phyloP scores from a whole-genome alignment of 495 filamentous ascomycete species.

The Penicillium bialowiezense region DNA sequence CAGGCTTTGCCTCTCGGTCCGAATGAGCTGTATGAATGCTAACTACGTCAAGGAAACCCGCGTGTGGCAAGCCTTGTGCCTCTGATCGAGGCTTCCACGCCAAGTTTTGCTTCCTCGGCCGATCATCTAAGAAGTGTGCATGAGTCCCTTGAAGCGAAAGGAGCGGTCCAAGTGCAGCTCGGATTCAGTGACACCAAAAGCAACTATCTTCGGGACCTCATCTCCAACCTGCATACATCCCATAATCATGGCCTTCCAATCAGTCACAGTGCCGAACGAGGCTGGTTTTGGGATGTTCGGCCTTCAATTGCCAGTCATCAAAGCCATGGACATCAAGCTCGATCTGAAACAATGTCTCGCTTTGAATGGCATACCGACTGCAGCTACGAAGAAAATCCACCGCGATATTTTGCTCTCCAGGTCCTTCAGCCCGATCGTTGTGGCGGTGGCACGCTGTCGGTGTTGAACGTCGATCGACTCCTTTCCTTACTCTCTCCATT shows the following conservation, averaged over 20 bases:
- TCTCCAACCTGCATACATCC: slow-evolving; percentile 24
- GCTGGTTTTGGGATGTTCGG: slow-evolving; percentile 38
- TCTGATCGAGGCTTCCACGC: no score
- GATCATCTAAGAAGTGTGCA: neutral
- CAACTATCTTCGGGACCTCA: slow-evolving; percentile 24
- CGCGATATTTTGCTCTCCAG: slow-evolving; percentile 39
- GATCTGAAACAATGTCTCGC: slow-evolving; percentile 32
- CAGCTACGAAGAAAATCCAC: slow-evolving; percentile 35
- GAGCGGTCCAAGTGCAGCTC: slow-evolving; percentile 26
- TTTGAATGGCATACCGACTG: slow-evolving; percentile 48
- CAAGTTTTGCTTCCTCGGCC: no score
- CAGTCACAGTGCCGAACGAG: slow-evolving; percentile 32
- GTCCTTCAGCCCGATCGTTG: slow-evolving; percentile 32
- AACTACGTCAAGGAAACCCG: no score
- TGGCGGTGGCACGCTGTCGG: slow-evolving; percentile 36
- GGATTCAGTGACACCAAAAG: slow-evolving; percentile 24
- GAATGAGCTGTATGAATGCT: no score
- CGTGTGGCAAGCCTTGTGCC: no score
- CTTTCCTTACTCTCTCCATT: slow-evolving; percentile 16
- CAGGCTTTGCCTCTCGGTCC: no score
- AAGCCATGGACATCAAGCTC: slow-evolving; percentile 19
- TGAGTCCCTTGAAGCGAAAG: no score
- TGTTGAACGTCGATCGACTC: slow-evolving; percentile 25
- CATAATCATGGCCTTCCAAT: slow-evolving; percentile 31
- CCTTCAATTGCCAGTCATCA: slow-evolving; percentile 12